A percentile compares a stretch with the other conserved stretches of the same genome.
Evolutionary conservation across 768 basidiomycete genomes (phyloP).

Genomic region (Lactarius hengduanensis): DNA sequence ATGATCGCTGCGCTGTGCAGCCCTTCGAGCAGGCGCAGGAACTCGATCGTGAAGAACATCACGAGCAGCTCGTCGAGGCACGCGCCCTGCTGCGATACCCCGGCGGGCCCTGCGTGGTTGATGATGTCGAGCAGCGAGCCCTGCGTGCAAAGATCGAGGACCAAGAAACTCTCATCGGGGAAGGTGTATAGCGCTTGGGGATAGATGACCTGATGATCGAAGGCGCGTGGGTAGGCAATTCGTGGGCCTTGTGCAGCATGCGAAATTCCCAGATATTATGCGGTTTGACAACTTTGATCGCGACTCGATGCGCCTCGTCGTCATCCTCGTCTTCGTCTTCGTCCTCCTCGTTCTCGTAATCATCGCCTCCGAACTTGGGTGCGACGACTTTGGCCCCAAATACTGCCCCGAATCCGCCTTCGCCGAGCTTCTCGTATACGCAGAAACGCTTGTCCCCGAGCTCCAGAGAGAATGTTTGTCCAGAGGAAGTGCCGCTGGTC

Average conservation of each 20-base stretch:
- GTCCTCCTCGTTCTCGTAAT: conserved; percentile 40
- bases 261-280: conserved; percentile 91
- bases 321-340: conserved; percentile 47
- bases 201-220: conserved; percentile 65
- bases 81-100: conserved; percentile 75
- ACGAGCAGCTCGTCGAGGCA: conserved; percentile 91
- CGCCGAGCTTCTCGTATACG: conserved; percentile 86
- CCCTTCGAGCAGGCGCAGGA: conserved; percentile 76
- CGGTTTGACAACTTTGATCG: conserved; percentile 90
- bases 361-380: conserved; percentile 44
- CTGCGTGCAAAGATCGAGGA: conserved; percentile 86
- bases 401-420: conserved; percentile 96
- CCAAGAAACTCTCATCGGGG: conserved; percentile 84
- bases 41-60: conserved; percentile 92
- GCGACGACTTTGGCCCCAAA: conserved; percentile 69
- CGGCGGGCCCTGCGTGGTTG: conserved; percentile 74
- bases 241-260: conserved; percentile 75
- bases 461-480: conserved; percentile 50
- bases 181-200: conserved; percentile 83
- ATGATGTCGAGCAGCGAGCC: conserved; percentile 91
- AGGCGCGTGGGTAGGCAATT: conserved; percentile 57
- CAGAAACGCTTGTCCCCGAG: conserved; percentile 66
- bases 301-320: conserved; percentile 63
- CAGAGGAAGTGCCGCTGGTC: conserved; percentile 35
- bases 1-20: conserved; percentile 85